Evolutionary conservation across 2,329 filamentous ascomycete species (phyloP).

Genomic region (Zasmidium citrigriseum): DNA sequence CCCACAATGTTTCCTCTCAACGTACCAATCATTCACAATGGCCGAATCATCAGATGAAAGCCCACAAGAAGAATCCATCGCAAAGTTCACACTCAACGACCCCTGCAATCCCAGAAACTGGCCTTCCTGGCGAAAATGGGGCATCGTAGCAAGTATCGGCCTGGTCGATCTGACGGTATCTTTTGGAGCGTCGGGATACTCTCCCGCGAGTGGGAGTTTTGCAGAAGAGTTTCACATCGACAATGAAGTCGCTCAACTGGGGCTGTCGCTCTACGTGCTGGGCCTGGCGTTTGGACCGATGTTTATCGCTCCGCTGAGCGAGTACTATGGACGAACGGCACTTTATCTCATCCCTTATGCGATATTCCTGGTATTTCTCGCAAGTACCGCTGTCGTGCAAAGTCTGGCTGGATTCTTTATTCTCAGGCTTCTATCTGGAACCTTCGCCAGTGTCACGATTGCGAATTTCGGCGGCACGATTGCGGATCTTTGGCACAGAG

Average conservation of each 20-base stretch:
- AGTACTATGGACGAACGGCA: conserved; percentile 47
- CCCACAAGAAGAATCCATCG: neutral
- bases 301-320: conserved; percentile 47
- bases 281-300: conserved; percentile 50
- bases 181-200: conserved; percentile 51
- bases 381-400: conserved; percentile 46
- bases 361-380: conserved; percentile 45
- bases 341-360: conserved; percentile 46
- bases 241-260: conserved; percentile 45
- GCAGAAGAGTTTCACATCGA: conserved; percentile 44
- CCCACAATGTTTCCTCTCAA: neutral
- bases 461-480: conserved; percentile 54
- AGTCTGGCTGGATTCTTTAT: conserved; percentile 43
- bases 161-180: conserved; percentile 25
- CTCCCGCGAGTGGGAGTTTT: conserved; percentile 46
- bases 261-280: conserved; percentile 49
- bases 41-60: neutral
- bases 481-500: conserved; percentile 52
- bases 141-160: conserved; percentile 49
- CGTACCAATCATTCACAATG: no score
- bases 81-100: conserved; percentile 38
- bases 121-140: conserved; percentile 45
- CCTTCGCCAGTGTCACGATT: conserved; percentile 50
- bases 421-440: conserved; percentile 46
- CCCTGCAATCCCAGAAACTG: conserved; percentile 49